These are phyloP conservation scores for Jaltomata sinuosa DNA, from an alignment of 257 asterid genomes.

Conservation along the genomic window DNA sequence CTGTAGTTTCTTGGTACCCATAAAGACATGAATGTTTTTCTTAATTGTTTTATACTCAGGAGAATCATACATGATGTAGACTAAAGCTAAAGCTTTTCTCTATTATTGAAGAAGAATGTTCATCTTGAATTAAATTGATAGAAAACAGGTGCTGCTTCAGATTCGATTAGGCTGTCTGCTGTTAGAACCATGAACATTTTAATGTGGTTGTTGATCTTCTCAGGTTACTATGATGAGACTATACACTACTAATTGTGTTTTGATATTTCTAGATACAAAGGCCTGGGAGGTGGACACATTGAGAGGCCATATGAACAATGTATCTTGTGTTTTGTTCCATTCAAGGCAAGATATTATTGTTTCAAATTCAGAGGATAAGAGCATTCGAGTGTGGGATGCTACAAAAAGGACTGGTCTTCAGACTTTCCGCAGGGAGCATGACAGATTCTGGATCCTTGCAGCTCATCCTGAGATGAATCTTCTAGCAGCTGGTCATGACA, in stretches of 20 bases:
- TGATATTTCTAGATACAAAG: slow-evolving; percentile 63
- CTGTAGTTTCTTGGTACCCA: background rate
- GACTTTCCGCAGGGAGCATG: slow-evolving; percentile 97
- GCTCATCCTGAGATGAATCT: slow-evolving; percentile 99
- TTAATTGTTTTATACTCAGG: background rate
- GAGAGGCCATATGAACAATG: slow-evolving; percentile 98
- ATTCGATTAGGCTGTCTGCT: background rate
- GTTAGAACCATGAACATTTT: background rate
- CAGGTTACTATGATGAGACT: background rate
- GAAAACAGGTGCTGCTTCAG: background rate
- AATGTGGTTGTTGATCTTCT: background rate
- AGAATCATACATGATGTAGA: background rate
- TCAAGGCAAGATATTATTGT: slow-evolving; percentile 87
- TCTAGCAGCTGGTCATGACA: slow-evolving; percentile 97
- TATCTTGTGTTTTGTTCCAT: slow-evolving; percentile 83
- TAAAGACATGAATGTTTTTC: background rate
- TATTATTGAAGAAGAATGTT: background rate
- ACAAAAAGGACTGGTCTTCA: slow-evolving; percentile 96
- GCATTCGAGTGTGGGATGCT: slow-evolving; percentile 98
- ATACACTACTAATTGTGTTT: background rate
- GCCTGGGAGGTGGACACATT: slow-evolving; percentile 99
- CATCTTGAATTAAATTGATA: background rate
- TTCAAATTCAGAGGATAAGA: slow-evolving; percentile 95
- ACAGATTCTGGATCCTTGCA: slow-evolving; percentile 93
- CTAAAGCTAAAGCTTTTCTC: background rate